Conservation (phyloP, 768 basidiomycete species). For the Albatrellus ellisii region DNA sequence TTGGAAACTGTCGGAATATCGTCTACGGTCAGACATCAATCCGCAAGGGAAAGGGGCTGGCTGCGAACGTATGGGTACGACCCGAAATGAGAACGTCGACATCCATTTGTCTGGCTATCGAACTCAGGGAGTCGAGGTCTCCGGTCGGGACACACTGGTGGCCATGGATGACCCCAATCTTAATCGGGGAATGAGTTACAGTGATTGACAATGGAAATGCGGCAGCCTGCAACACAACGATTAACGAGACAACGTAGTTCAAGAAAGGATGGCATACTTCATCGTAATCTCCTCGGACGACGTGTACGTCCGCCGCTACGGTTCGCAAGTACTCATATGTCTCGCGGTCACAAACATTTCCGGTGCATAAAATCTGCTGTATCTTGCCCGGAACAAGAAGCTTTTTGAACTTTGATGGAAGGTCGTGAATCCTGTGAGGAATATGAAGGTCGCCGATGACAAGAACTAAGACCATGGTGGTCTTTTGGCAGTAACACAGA, state of each 20-base stretch:
- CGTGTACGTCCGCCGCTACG: slow-evolving; percentile 85
- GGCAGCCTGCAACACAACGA: slow-evolving; percentile 30
- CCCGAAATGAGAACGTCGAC: slow-evolving; percentile 92
- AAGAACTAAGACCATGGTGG: slow-evolving; percentile 79
- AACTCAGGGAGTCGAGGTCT: slow-evolving; percentile 79
- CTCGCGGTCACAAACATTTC: slow-evolving; percentile 95
- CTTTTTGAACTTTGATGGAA: slow-evolving; percentile 95
- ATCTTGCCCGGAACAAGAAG: slow-evolving; percentile 86
- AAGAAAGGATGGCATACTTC: slow-evolving; percentile 41
- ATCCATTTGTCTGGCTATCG: slow-evolving; percentile 91
- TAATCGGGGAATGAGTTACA: slow-evolving; percentile 72
- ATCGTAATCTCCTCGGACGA: slow-evolving; percentile 92
- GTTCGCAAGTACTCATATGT: slow-evolving; percentile 94
- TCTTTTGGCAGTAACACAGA: background rate
- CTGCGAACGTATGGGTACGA: slow-evolving; percentile 80
- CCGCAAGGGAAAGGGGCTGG: background rate
- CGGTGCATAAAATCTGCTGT: slow-evolving; percentile 93
- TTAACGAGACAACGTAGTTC: background rate
- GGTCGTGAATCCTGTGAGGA: slow-evolving; percentile 78
- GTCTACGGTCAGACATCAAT: background rate
- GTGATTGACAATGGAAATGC: slow-evolving; percentile 71
- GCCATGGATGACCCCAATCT: slow-evolving; percentile 88
- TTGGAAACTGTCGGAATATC: slow-evolving; percentile 58
- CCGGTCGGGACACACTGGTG: slow-evolving; percentile 90
- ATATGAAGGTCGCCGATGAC: slow-evolving; percentile 97